Evolutionary conservation across 768 basidiomycete genomes (phyloP).

Genomic region (Mycena rosella): DNA sequence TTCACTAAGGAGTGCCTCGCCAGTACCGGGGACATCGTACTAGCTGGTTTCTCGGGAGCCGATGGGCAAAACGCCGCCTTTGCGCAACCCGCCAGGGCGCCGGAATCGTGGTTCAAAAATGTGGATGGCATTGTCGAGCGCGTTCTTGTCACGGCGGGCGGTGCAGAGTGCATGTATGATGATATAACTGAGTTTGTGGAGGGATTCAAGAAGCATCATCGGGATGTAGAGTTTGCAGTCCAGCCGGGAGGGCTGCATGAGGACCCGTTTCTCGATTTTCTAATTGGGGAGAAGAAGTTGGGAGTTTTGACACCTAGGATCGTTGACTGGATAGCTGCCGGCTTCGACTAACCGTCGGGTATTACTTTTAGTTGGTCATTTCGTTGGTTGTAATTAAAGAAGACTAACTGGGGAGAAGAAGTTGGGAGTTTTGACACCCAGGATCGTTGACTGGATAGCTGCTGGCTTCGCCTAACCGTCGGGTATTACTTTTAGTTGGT

Average conservation of each 20-base stretch:
- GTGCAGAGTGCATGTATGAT: constrained; percentile 50
- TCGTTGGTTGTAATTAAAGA: no score
- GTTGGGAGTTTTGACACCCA: constrained; percentile 34
- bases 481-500: no score
- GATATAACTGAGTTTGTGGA: constrained; percentile 45
- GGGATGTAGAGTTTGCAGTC: constrained; percentile 39
- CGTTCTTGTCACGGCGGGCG: constrained; percentile 53
- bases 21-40: no score
- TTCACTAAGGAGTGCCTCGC: no score
- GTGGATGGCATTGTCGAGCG: constrained; percentile 47
- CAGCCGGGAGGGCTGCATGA: constrained; percentile 53
- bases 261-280: constrained; percentile 50
- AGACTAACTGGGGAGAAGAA: constrained; percentile 35
- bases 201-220: constrained; percentile 39
- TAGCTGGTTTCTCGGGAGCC: no score
- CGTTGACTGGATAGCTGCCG: constrained; percentile 41
- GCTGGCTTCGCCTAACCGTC: no score
- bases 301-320: constrained; percentile 37
- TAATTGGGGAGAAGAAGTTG: constrained; percentile 34
- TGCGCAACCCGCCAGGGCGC: constrained; percentile 46
- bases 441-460: constrained; percentile 42
- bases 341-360: no score
- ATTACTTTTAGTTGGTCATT: no score
- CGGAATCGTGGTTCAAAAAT: constrained; percentile 50
- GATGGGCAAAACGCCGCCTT: no score